Evolutionary conservation across 768 basidiomycete species (phyloP).

Genomic region (Sutorius australiensis): DNA sequence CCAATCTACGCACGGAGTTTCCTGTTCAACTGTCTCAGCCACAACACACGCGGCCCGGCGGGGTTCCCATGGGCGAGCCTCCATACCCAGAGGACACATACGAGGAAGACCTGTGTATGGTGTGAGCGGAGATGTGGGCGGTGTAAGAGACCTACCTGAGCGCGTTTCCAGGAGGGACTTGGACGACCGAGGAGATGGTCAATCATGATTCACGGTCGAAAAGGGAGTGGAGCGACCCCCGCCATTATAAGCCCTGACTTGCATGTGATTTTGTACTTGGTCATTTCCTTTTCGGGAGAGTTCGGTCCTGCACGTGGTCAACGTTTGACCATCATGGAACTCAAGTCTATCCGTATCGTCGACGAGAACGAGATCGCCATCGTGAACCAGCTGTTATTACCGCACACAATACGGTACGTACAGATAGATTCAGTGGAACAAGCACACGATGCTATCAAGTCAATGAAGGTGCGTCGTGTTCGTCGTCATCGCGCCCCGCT

Average conservation of each 20-base stretch:
- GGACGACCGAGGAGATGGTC: conserved; percentile 90
- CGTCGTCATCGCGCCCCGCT: not conserved
- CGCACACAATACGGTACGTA: conserved; percentile 67
- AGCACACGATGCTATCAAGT: conserved; percentile 91
- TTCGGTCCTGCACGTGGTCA: not conserved
- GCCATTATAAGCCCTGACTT: conserved; percentile 7
- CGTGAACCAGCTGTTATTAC: conserved; percentile 85
- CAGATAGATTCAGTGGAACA: conserved; percentile 70
- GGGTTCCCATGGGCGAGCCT: conserved; percentile 64
- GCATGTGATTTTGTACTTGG: conserved; percentile 34
- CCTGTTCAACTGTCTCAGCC: conserved; percentile 58
- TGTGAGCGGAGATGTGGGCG: not conserved
- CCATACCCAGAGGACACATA: conserved; percentile 91
- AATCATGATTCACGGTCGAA: conserved; percentile 57
- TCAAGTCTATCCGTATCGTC: conserved; percentile 39
- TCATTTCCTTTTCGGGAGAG: conserved; percentile 19
- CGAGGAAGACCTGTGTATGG: conserved; percentile 70
- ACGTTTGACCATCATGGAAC: conserved; percentile 19
- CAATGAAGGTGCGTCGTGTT: conserved; percentile 71
- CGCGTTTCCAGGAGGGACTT: conserved; percentile 83
- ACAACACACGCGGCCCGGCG: conserved; percentile 62
- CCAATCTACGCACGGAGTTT: conserved; percentile 47
- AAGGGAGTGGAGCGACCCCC: not conserved
- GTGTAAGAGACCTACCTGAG: conserved; percentile 50
- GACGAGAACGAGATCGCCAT: conserved; percentile 67